Percentiles rank a stretch among this genome's conserved stretches.
Conservation (phyloP, 2,329 filamentous ascomycete species). For the Aspergillus tubingensis region DNA sequence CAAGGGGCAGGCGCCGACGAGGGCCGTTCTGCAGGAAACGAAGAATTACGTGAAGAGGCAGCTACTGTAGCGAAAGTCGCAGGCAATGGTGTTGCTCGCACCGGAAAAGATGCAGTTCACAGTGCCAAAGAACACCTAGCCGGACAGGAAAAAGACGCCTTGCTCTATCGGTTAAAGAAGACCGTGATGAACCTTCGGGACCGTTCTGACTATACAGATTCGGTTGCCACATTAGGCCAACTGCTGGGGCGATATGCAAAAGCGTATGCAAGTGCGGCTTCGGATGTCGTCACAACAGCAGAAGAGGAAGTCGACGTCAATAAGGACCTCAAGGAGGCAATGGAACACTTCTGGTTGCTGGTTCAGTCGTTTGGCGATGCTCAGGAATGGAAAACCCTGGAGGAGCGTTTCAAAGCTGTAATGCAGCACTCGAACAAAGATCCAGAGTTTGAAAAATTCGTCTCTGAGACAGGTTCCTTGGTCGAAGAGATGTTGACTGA, state of each 20-base stretch:
- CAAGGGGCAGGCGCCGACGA: conserved; percentile 47
- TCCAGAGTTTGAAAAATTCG: conserved; percentile 77
- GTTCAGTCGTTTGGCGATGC: conserved; percentile 76
- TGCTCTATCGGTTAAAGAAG: conserved; percentile 75
- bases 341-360: conserved; percentile 78
- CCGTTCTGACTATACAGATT: conserved; percentile 80
- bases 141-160: conserved; percentile 70
- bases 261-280: conserved; percentile 72
- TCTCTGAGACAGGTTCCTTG: conserved; percentile 71
- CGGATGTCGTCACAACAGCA: conserved; percentile 66
- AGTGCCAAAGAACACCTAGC: conserved; percentile 74
- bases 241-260: conserved; percentile 77
- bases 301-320: conserved; percentile 74
- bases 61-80: conserved; percentile 53
- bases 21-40: conserved; percentile 54
- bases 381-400: conserved; percentile 73
- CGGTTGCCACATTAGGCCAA: conserved; percentile 74
- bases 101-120: conserved; percentile 60
- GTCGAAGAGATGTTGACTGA: conserved; percentile 82
- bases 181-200: conserved; percentile 73
- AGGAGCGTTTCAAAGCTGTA: conserved; percentile 68
- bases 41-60: conserved; percentile 65
- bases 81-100: conserved; percentile 39
- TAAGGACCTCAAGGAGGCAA: conserved; percentile 70
- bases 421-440: conserved; percentile 74